Evolutionary conservation across 148 eudicot species (phyloP).

Genomic region (Vaccinium myrtillus): DNA sequence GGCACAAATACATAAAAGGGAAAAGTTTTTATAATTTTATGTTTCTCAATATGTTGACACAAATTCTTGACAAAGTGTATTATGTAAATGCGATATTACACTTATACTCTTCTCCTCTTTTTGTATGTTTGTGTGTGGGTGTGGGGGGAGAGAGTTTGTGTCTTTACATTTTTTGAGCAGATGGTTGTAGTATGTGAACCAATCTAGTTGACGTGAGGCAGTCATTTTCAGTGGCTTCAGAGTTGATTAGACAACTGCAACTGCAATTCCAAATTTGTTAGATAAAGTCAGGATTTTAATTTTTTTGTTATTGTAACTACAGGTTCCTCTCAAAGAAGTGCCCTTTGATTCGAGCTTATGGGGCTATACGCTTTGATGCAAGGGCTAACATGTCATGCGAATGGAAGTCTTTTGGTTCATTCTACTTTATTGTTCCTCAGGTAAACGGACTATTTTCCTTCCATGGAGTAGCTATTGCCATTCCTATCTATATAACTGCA

Average conservation of each 20-base stretch:
- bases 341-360: constrained; percentile 92
- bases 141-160: background rate
- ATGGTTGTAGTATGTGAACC: background rate
- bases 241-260: background rate
- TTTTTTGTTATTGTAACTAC: constrained; percentile 11
- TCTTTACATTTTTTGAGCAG: background rate
- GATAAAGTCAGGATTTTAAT: background rate
- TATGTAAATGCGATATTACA: background rate
- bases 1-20: background rate
- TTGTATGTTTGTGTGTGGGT: too few species aligned
- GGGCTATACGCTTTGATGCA: constrained; percentile 94
- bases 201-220: background rate
- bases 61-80: background rate
- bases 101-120: background rate
- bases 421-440: constrained; percentile 95
- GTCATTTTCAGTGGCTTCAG: background rate
- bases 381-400: constrained; percentile 61
- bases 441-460: constrained; percentile 33
- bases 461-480: background rate
- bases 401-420: constrained; percentile 92
- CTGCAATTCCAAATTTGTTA: background rate
- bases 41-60: background rate
- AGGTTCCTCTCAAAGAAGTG: constrained; percentile 86
- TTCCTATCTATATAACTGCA: background rate
- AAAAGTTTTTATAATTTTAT: background rate